Percentiles rank a stretch among this genome's conserved stretches.
phyloP scores from a whole-genome alignment of 176 grass and related monocot genomes.

The Bolboschoenus planiculmis region DNA sequence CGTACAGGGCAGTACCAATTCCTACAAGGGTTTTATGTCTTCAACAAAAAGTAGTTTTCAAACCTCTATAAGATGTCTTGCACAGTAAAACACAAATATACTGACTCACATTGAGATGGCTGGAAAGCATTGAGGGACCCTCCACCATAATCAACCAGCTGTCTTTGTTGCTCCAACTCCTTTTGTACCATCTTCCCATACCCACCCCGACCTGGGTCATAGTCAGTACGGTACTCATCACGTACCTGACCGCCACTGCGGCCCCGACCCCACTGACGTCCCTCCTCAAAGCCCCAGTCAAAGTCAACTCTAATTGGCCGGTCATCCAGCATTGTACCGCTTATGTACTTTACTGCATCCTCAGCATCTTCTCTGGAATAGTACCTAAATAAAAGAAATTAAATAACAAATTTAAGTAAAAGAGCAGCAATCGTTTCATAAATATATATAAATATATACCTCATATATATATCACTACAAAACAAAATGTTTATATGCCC shows the following conservation, averaged over 20 bases:
- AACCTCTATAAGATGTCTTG: background rate
- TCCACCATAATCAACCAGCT: constrained; percentile 84
- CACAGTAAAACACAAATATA: background rate
- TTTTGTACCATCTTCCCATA: constrained; percentile 96
- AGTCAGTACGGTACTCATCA: constrained; percentile 98
- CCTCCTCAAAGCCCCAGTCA: constrained; percentile 53
- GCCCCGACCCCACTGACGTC: constrained; percentile 79
- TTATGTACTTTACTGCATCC: constrained; percentile 97
- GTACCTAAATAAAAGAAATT: constrained; percentile 38
- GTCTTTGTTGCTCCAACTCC: constrained; percentile 88
- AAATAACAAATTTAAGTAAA: background rate
- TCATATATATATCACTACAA: background rate
- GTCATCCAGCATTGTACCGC: constrained; percentile 95
- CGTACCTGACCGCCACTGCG: constrained; percentile 95
- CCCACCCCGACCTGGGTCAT: constrained; percentile 95
- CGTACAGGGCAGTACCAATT: too few species aligned
- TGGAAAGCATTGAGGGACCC: constrained; percentile 31
- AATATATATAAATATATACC: background rate
- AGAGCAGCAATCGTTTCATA: background rate
- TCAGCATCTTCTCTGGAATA: constrained; percentile 96
- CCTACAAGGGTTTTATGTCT: background rate
- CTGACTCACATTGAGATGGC: constrained; percentile 30
- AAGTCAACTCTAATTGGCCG: constrained; percentile 82
- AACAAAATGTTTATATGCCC: background rate
- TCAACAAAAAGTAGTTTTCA: background rate